Evolutionary conservation across 441 rosid genomes (phyloP).

Genomic region (Raphanus hybrid): DNA sequence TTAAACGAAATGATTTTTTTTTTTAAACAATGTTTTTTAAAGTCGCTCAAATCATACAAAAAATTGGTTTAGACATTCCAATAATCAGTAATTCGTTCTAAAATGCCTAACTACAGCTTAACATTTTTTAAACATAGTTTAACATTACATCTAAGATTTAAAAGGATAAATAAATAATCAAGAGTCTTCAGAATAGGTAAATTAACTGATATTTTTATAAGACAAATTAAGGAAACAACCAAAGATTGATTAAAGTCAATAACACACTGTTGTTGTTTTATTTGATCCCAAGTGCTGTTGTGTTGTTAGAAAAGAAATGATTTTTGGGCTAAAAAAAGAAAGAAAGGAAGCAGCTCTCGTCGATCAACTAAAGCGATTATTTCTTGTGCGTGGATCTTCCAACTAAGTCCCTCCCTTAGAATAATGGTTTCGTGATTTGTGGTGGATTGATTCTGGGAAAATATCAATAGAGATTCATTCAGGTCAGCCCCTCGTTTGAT

Average conservation of each 20-base stretch:
- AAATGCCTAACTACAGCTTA: too few relatives aligned
- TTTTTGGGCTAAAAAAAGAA: not conserved
- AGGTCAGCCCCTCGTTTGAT: conserved; percentile 19
- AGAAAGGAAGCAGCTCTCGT: not conserved
- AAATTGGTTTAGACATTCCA: too few relatives aligned
- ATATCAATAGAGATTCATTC: not conserved
- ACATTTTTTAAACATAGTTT: not conserved
- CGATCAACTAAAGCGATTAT: not conserved
- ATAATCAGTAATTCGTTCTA: too few relatives aligned
- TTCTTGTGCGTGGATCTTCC: not conserved
- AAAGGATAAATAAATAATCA: not conserved
- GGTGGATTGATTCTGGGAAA: not conserved
- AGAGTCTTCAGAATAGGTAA: not conserved
- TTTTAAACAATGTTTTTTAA: too few relatives aligned
- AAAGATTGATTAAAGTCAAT: not conserved
- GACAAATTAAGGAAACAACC: not conserved
- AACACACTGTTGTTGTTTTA: too few relatives aligned
- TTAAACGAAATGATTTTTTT: too few relatives aligned
- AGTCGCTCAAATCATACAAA: too few relatives aligned
- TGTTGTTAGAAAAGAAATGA: conserved; percentile 9
- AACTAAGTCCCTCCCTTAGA: too few relatives aligned
- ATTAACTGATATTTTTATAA: too few relatives aligned
- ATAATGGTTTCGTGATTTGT: conserved; percentile 36
- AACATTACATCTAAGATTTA: not conserved
- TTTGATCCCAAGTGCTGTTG: too few relatives aligned